Percentiles rank a stretch among this genome's conserved stretches.
phyloP scores from a whole-genome alignment of 208 protist species.

The Wallacemonas collosoma region DNA sequence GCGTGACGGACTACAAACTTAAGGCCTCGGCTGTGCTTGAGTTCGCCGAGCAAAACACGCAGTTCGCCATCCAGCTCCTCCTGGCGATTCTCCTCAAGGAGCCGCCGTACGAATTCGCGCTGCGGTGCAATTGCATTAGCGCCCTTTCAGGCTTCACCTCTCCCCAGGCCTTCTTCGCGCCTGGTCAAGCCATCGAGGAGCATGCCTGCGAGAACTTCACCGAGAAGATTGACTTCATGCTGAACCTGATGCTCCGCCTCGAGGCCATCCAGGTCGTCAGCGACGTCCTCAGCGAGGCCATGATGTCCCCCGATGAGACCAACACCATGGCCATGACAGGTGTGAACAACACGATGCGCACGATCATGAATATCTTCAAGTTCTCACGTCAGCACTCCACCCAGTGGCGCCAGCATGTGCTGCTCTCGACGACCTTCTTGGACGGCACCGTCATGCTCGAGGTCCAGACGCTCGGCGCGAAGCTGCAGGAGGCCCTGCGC shows the following conservation, averaged over 20 bases:
- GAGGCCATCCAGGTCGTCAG: conserved; percentile 83
- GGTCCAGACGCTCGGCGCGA: conserved; percentile 53
- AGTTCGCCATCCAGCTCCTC: conserved; percentile 92
- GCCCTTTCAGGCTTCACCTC: conserved; percentile 89
- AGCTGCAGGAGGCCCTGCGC: conserved; percentile 45
- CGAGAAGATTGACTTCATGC: conserved; percentile 88
- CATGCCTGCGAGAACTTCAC: conserved; percentile 85
- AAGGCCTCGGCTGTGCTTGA: conserved; percentile 87
- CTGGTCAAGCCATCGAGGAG: conserved; percentile 62
- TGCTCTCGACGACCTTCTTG: conserved; percentile 85
- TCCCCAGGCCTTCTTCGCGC: conserved; percentile 88
- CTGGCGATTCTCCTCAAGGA: conserved; percentile 92
- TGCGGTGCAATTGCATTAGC: conserved; percentile 91
- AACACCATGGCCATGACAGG: conserved; percentile 70
- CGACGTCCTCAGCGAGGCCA: conserved; percentile 76
- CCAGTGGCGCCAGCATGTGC: conserved; percentile 90
- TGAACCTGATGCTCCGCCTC: conserved; percentile 85
- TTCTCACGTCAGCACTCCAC: conserved; percentile 71
- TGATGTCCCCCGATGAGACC: conserved; percentile 60
- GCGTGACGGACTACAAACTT: conserved; percentile 87
- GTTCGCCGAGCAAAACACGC: conserved; percentile 89
- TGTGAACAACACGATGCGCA: conserved; percentile 85
- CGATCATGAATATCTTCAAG: conserved; percentile 92
- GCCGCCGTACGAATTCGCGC: conserved; percentile 87
- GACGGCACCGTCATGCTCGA: conserved; percentile 75